Evolutionary conservation across 495 filamentous ascomycete species (phyloP), one percentile per base, ranked within the genome.

Genomic region (Cercophora sp.): DNA sequence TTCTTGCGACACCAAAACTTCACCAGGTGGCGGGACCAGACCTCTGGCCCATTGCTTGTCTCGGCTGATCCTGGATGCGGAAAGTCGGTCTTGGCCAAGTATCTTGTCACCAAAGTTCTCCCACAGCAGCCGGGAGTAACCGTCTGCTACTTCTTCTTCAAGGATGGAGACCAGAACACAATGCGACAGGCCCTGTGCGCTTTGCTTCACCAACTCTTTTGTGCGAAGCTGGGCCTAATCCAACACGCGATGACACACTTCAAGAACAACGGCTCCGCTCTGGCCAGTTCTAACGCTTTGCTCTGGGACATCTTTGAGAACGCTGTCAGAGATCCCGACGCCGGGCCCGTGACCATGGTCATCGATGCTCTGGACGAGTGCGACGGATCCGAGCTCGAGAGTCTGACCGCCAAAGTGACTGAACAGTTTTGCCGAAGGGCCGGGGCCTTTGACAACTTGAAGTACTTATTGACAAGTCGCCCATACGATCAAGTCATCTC

Each of bases 61-160:
- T 75, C 78, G 8, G 78, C 79, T n/a, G 70, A 80, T 46, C 78
- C 79, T 4, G 79, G 79, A 2, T 80, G 76, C 54, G 79, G 79
- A 2, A 83, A 81, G 56, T 79, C 79, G 2, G 78, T 79, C 10
- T 48, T 79, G 27, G 61, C 75, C 5, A 76, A 61, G 47, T 69
- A 68, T 22, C 57, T 82, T 1, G 46, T 77, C 5, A 70, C 81
- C 41, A 20, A 65, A 6, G 56, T 62, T 1, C 47, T 70, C 1
- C 56, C 42, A 6, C 54, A 54, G 0, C 25, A 54, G 0, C 25
- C 41, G 18, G 37, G 34, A 2, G 43, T 48, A 27, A 67, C 64
- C 0, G 64, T 54, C 4, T 79, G 76, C 47, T 80, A 77, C 57
- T 83, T 82, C 63, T 82, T 83, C 58, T 82, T 84, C 64, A 82